Evolutionary conservation across 805 yeast species (phyloP), one percentile per base, ranked within the genome.

Genomic region (Phaffomyces antillensis): DNA sequence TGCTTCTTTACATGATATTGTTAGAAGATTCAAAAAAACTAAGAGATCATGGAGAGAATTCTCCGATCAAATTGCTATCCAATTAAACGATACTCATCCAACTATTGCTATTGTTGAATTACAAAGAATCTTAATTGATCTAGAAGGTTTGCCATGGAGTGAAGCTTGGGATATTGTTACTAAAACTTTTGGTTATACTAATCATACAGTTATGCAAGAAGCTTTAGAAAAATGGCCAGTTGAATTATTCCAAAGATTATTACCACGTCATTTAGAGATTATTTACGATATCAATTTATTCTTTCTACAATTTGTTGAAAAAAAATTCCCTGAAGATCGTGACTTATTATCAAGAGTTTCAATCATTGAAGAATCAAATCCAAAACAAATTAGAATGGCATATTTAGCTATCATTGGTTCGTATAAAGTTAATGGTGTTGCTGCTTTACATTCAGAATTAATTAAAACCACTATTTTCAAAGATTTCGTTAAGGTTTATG

Each of bases 161-260:
- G 73, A 72, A 39, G 96, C 96, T 34, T 90, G 96, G 96, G 67
- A 67, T 24, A 82, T 90, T 61, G 95, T 86, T 42, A 79, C 83
- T 25, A 63, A 65, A 43, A 87, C 93, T 5, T 87, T 89, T 63
- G 93, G 93, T 46, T 90, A 90, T 72, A 89, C 97, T 7, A 89
- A 89, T 66, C 97, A 89, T 65, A 89, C 97, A 1, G 97, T 89
- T 38, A 83, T 89, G 87, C 82, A 82, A 49, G 97, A 89, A 71
- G 97, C 96, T 20, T 73, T 90, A 51, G 97, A 89, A 70, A 90
- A 86, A 68, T 89, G 97, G 97, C 95, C 96, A 9, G 81, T 90
- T 47, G 84, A 84, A 45, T 70, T 89, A 52, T 69, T 89, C 51
- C 86, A 84, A 39, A 81, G 76, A 56, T 66, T 89, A 62, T 75